phyloP scores from a whole-genome alignment of 106 monocot genomes.

The Iris macrosiphon region DNA sequence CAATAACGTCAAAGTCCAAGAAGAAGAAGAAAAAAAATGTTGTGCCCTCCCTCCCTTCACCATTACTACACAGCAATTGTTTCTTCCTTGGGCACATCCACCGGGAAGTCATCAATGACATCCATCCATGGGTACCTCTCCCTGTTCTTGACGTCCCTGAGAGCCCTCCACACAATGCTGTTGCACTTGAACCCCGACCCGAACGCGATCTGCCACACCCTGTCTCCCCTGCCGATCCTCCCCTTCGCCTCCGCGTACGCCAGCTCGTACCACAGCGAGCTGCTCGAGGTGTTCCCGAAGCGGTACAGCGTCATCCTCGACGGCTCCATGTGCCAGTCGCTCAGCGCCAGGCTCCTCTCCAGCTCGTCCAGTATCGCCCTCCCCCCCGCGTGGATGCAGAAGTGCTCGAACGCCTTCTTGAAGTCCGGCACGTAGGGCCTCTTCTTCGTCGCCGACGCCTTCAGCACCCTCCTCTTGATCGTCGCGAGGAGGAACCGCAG shows the following conservation, averaged over 20 bases:
- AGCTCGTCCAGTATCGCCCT: conserved; percentile 16
- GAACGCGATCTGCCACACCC: conserved; percentile 17
- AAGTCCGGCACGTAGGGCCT: conserved; percentile 21
- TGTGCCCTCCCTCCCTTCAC: too few relatives aligned
- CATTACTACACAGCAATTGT: conserved; percentile 4
- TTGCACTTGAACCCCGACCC: conserved; percentile 23
- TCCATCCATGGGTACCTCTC: conserved; percentile 14
- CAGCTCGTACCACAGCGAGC: conserved; percentile 22
- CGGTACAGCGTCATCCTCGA: conserved; percentile 18
- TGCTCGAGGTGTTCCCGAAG: conserved; percentile 19
- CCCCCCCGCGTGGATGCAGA: conserved; percentile 49
- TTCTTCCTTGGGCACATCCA: conserved; percentile 7
- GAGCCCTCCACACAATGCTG: conserved; percentile 12
- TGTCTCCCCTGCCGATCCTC: conserved; percentile 5
- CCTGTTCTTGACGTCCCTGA: background rate
- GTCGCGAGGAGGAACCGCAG: conserved; percentile 2
- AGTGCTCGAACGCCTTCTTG: conserved; percentile 46
- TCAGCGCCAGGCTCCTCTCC: conserved; percentile 4
- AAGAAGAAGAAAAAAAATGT: too few relatives aligned
- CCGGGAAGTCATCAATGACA: conserved; percentile 13
- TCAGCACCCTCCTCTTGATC: background rate
- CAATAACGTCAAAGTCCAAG: too few relatives aligned
- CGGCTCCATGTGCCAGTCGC: conserved; percentile 18
- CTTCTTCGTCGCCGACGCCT: background rate
- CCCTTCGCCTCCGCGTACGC: conserved; percentile 14